Evolutionary conservation across 2,329 filamentous ascomycete genomes (phyloP).

Genomic region (Aspergillus sp.): DNA sequence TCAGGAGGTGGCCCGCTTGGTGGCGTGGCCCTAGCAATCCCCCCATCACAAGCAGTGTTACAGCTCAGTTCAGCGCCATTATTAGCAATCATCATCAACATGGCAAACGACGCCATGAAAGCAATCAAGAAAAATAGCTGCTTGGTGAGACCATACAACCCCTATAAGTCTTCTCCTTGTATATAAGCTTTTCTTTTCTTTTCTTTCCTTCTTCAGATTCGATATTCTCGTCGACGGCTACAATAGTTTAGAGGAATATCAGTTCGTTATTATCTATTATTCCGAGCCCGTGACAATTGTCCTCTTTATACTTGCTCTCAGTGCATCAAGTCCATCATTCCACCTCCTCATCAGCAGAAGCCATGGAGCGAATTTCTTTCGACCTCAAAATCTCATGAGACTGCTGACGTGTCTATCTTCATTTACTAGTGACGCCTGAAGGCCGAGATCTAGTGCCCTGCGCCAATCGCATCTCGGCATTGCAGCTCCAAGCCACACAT

Average conservation of each 20-base stretch:
- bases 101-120: background rate
- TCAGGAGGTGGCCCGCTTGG: no score
- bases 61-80: background rate
- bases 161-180: background rate
- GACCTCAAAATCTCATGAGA: constrained; percentile 1
- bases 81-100: background rate
- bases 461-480: constrained; percentile 6
- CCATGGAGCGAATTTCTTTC: constrained; percentile 4
- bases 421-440: constrained; percentile 3
- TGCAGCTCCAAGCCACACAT: constrained; percentile 7
- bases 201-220: background rate
- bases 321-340: constrained; percentile 5
- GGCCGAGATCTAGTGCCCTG: constrained; percentile 6
- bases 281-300: constrained; percentile 1
- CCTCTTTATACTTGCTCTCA: constrained; percentile 8
- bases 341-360: constrained; percentile 4
- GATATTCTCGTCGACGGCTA: background rate
- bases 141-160: background rate
- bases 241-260: background rate
- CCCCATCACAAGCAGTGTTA: no score
- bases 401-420: constrained; percentile 7
- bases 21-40: no score
- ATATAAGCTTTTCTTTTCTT: background rate
- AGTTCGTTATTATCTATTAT: background rate
- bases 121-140: background rate